Evolutionary conservation across 805 yeast genomes (phyloP).

Genomic region (Blastobotrys robertii): DNA sequence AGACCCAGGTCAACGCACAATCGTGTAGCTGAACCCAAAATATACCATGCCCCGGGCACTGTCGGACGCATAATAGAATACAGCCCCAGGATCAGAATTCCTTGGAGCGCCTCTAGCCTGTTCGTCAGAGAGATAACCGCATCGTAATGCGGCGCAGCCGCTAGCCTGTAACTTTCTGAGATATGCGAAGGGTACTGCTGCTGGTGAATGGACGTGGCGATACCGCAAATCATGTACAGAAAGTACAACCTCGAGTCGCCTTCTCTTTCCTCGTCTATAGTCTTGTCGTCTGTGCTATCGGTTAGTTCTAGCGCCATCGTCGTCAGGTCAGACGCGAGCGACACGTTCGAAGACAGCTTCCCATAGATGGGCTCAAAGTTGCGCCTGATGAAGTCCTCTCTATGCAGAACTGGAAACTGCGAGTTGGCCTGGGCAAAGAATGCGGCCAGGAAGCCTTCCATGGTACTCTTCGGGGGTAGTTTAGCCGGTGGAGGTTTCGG

Average conservation of each 20-base stretch:
- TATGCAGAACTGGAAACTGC: conserved; percentile 74
- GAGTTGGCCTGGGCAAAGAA: conserved; percentile 76
- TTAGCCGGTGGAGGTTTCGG: conserved; percentile 32
- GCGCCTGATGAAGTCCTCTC: conserved; percentile 59
- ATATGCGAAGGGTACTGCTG: conserved; percentile 54
- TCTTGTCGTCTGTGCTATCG: background rate
- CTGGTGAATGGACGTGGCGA: conserved; percentile 67
- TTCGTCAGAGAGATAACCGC: conserved; percentile 48
- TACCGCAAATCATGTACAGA: conserved; percentile 67
- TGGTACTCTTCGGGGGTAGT: conserved; percentile 62
- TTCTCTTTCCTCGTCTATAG: background rate
- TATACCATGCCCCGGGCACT: conserved; percentile 88
- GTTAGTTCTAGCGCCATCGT: background rate
- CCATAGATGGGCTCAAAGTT: conserved; percentile 81
- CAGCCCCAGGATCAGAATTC: conserved; percentile 53
- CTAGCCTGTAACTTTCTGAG: conserved; percentile 58
- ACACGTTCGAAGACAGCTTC: conserved; percentile 38
- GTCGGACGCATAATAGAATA: conserved; percentile 85
- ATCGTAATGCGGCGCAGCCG: conserved; percentile 53
- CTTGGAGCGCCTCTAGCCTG: conserved; percentile 63
- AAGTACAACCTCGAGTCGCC: conserved; percentile 35
- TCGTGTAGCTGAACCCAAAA: conserved; percentile 69
- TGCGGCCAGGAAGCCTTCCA: conserved; percentile 51
- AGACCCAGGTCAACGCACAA: conserved; percentile 76
- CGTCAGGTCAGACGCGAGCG: conserved; percentile 34